Conservation (phyloP, 768 basidiomycete genomes). For the Nidularia sp. region DNA sequence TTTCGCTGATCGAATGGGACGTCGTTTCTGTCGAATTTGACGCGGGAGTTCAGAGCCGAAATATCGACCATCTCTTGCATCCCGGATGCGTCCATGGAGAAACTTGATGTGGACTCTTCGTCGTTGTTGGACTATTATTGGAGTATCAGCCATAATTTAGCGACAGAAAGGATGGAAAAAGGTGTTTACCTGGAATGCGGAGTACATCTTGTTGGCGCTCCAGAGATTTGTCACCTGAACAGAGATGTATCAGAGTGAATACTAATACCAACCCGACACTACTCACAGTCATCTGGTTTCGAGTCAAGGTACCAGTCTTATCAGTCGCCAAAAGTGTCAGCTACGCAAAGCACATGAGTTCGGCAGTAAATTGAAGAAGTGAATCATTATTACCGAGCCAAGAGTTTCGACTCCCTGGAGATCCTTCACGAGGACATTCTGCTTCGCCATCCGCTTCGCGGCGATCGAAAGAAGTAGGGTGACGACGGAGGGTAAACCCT, state of each 20-base stretch:
- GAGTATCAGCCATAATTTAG: neutral
- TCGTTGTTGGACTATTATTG: conserved; percentile 60
- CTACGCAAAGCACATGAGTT: conserved; percentile 22
- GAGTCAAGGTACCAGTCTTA: conserved; percentile 68
- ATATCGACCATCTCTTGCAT: conserved; percentile 66
- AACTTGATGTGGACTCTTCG: conserved; percentile 43
- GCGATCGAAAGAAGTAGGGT: conserved; percentile 66
- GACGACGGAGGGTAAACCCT: conserved; percentile 65
- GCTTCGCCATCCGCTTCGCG: conserved; percentile 67
- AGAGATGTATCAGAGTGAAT: neutral
- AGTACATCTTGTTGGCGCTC: conserved; percentile 59
- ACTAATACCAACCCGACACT: neutral
- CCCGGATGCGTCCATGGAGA: conserved; percentile 48
- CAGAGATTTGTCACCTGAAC: conserved; percentile 60
- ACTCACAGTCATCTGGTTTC: conserved; percentile 67
- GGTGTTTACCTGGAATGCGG: conserved; percentile 51
- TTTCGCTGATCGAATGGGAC: conserved; percentile 56
- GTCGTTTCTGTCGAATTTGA: conserved; percentile 66
- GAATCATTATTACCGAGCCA: too few species aligned
- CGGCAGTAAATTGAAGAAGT: neutral
- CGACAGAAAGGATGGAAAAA: neutral
- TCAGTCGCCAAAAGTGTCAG: conserved; percentile 66
- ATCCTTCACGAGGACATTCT: conserved; percentile 71
- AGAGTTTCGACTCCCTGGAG: conserved; percentile 71
- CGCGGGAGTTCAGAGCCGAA: conserved; percentile 60